Base-by-base conservation (phyloP, 805 yeast genomes). In the Saturnispora kantuleensis region DNA sequence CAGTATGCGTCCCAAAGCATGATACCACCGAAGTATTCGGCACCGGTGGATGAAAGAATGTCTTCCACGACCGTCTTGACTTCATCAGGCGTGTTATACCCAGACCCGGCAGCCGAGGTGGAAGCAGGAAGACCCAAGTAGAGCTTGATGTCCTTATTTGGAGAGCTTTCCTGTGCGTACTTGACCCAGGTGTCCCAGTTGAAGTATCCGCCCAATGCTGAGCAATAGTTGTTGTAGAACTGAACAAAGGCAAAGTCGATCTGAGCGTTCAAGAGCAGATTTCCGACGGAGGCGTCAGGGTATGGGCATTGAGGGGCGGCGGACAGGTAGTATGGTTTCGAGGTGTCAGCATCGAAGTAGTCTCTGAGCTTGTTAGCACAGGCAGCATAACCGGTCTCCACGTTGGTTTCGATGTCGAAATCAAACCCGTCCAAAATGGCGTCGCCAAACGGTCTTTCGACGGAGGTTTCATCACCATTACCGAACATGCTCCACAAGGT, bases 221-320 rank as follows among this genome's bases (percentile, higher is more conserved):
- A 64, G 63, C 95, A 84, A 58, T 80, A 71, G 66, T 88, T 88
- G 74, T 88, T 88, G 73, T 87, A 88, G 66, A 88, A 88, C 66
- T 87, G 96, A 52, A 89, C 73, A 58, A 84, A 86, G 4, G 86
- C 83, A 61, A 78, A 86, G 64, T 88, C 96, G 52, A 88, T 69
- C 33, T 75, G 68, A 10, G 85, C 78, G 63, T 72, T 39, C 31
- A 60, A 57, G 39, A 73, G 54, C 32, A 73, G 59, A 42, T 65
- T 60, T 45, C 71, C 70, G 34, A 67, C 59, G 39, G 64, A 60
- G 10, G 76, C 80, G 66, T 88, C 96, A 15, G 96, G 95, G 60
- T 79, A 83, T 21, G 78, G 81, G 67, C 96, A 89, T 67, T 87
- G 96, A 16, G 96, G 96, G 50, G 96, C 90, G 52, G 95, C 95